Conservation (phyloP, 2,329 filamentous ascomycete species). For the Botrytis porri region DNA sequence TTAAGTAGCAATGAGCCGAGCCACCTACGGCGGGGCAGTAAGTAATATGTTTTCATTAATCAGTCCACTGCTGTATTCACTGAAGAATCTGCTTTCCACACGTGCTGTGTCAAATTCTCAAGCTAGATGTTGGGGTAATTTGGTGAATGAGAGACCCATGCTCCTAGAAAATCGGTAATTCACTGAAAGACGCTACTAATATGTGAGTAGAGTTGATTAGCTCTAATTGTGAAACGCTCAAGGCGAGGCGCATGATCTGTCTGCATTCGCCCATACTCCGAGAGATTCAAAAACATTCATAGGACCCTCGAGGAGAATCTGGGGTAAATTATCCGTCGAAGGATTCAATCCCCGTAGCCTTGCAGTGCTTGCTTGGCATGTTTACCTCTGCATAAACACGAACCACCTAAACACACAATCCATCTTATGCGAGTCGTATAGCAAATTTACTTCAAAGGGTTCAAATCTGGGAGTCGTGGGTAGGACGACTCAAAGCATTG, state of each 20-base stretch:
- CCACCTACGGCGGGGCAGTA: background rate
- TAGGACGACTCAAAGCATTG: background rate
- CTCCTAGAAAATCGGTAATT: background rate
- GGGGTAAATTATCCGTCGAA: background rate
- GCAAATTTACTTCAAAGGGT: background rate
- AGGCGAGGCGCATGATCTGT: constrained; percentile 9
- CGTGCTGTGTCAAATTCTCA: constrained; percentile 3
- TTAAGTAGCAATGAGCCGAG: background rate
- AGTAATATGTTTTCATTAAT: background rate
- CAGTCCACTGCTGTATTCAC: background rate
- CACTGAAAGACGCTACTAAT: background rate
- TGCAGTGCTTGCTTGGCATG: background rate
- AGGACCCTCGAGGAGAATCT: background rate
- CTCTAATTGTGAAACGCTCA: background rate
- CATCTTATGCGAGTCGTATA: constrained; percentile 1
- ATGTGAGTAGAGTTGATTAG: background rate
- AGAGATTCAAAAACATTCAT: background rate
- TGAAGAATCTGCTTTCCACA: constrained; percentile 2
- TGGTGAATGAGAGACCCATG: constrained; percentile 11
- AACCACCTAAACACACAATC: background rate
- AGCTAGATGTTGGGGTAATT: constrained; percentile 5
- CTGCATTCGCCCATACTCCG: background rate
- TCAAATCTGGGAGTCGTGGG: background rate
- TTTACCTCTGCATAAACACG: background rate
- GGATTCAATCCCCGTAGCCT: background rate